A percentile compares a stretch with the other conserved stretches of the same genome.
Evolutionary conservation across 192 early-diverging fungal genomes (phyloP).

Genomic region (Podila minutissima): DNA sequence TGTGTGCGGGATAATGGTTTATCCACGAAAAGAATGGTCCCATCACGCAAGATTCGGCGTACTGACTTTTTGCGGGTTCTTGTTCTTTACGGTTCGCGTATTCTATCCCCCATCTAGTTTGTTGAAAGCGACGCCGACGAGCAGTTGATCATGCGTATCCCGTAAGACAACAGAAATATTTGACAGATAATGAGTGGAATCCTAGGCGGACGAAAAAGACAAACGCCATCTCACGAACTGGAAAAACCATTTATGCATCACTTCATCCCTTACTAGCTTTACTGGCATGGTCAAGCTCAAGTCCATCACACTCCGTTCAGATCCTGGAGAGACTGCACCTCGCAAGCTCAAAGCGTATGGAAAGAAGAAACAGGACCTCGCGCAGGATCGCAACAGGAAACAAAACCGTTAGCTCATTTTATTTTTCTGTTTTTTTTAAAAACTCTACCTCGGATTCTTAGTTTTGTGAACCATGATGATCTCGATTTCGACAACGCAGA

Average conservation of each 20-base stretch:
- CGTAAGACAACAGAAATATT: constrained; percentile 57
- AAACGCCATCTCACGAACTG: not conserved
- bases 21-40: too few species aligned
- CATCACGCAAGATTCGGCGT: too few species aligned
- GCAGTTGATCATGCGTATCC: constrained; percentile 89
- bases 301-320: constrained; percentile 83
- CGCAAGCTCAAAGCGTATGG: constrained; percentile 77
- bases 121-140: constrained; percentile 90
- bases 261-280: constrained; percentile 62
- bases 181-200: not conserved
- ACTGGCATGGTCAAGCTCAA: constrained; percentile 91
- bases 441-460: constrained; percentile 19
- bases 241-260: not conserved
- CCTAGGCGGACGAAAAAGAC: not conserved
- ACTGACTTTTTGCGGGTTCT: not conserved
- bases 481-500: constrained; percentile 92
- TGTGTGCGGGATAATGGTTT: not conserved
- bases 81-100: not conserved
- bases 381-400: not conserved
- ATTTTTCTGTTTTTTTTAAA: not conserved
- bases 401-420: not conserved
- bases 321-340: constrained; percentile 68
- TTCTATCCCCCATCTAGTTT: constrained; percentile 43
- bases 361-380: too few species aligned
- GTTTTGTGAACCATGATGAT: constrained; percentile 89